A percentile compares a stretch with the other conserved stretches of the same genome.
phyloP scores from a whole-genome alignment of 2,329 filamentous ascomycete genomes.

The Huntiella abstrusa region DNA sequence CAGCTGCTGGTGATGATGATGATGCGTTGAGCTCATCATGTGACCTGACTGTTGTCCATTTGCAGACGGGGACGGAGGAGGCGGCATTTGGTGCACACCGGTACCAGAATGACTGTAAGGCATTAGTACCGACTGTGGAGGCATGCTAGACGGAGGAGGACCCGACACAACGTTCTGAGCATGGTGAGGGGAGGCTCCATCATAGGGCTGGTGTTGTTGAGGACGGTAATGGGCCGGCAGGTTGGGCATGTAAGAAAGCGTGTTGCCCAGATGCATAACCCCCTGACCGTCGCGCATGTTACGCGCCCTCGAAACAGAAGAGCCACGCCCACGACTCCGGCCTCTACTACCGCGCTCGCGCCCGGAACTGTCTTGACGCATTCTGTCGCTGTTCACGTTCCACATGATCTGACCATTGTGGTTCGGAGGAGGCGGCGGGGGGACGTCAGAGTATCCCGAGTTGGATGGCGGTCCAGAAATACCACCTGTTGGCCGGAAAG shows the following conservation, averaged over 20 bases:
- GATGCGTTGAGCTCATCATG: not conserved
- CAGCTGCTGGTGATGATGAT: not conserved
- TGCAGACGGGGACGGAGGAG: not conserved
- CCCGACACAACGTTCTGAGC: not conserved
- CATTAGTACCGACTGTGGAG: not conserved
- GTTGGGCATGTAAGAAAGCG: conserved; percentile 9
- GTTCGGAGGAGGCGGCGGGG: conserved; percentile 5
- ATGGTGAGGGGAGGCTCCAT: not conserved
- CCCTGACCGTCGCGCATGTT: not conserved
- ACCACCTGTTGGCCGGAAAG: not conserved
- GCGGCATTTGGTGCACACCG: not conserved
- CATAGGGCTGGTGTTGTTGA: not conserved
- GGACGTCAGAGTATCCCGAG: not conserved
- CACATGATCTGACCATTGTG: conserved; percentile 12
- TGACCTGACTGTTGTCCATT: not conserved
- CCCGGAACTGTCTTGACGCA: not conserved
- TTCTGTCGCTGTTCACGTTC: conserved; percentile 8
- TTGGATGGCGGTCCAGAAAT: conserved; percentile 4
- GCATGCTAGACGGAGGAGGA: not conserved
- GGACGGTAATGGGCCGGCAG: conserved; percentile 8
- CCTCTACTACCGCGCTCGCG: conserved; percentile 7
- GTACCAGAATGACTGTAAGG: not conserved
- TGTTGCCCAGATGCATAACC: conserved; percentile 2
- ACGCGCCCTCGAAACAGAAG: not conserved
- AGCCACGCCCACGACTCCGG: not conserved